Evolutionary conservation across 1,139 yeast genomes (phyloP), one percentile per base, ranked within the genome.

Genomic region (Blastobotrys illinoisensis): DNA sequence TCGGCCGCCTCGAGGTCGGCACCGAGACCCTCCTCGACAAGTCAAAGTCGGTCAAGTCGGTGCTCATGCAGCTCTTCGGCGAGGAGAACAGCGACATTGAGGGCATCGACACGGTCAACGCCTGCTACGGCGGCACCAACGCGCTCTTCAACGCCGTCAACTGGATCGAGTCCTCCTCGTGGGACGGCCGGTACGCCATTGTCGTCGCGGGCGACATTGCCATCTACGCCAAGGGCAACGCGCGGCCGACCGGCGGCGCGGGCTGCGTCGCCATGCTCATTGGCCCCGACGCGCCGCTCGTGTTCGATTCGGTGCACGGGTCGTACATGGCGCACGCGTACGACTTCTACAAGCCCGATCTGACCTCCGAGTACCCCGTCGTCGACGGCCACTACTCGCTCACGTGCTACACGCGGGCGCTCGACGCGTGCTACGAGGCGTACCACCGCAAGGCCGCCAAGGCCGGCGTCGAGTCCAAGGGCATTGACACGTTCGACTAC

Each of bases 221-320:
- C 69, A 86, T 95, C 65, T 95, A 95, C 75, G 90, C 93, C 65
- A 82, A 91, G 76, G 99, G 99, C 71, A 86, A 95, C 51, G 99
- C 99, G 55, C 86, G 99, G 79, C 99, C 99, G 67, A 93, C 99
- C 57, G 99, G 99, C 71, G 99, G 99, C 75, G 98, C 96, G 57
- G 99, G 99, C 68, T 82, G 96, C 54, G 95, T 93, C 58, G 99
- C 99, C 51, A 68, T 95, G 70, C 83, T 88, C 72, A 87, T 95
- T 68, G 99, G 99, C 53, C 97, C 98, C 54, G 96, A 95, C 69
- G 98, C 99, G 47, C 99, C 99, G 63, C 80, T 95, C 65, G 97
- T 88, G 49, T 84, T 95, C 66, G 98, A 93, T 67, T 74, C 86
- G 53, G 80, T 83, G 58, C 88, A 95, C 75, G 98, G 98, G 61